Conservation (phyloP, 1,284 basidiomycete genomes). For the Xerocomus nothofagi region DNA sequence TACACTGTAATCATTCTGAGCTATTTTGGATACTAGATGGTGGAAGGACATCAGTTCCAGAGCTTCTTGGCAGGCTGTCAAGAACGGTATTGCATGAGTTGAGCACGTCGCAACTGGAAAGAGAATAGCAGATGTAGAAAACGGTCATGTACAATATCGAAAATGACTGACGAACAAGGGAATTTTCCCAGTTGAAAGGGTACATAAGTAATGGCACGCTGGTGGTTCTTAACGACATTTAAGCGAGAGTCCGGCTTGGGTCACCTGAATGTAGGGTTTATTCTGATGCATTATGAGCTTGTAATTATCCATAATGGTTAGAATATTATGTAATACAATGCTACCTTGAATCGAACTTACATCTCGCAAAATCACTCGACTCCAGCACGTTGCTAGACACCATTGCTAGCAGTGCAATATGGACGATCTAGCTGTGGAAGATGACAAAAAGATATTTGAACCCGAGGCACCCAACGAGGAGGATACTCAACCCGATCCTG, state of each 20-base stretch:
- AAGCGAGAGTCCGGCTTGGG: too few relatives aligned
- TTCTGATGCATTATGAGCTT: too few relatives aligned
- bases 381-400: background rate
- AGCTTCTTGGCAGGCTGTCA: constrained; percentile 40
- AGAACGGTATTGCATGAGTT: constrained; percentile 31
- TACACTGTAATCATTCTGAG: background rate
- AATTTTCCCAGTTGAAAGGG: too few relatives aligned
- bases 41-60: constrained; percentile 41
- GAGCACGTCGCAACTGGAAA: background rate
- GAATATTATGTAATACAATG: background rate
- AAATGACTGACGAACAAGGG: too few relatives aligned
- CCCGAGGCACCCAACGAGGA: constrained; percentile 49
- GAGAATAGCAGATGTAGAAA: background rate
- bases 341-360: background rate
- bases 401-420: constrained; percentile 29
- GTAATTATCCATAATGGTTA: too few relatives aligned
- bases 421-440: constrained; percentile 49
- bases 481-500: constrained; percentile 69
- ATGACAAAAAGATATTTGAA: constrained; percentile 73
- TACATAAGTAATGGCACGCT: too few relatives aligned
- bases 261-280: too few relatives aligned
- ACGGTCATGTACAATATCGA: background rate
- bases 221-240: too few relatives aligned
- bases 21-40: constrained; percentile 37
- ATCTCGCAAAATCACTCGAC: background rate